Percentiles rank a stretch among this genome's conserved stretches.
Evolutionary conservation across 805 yeast genomes (phyloP).

Genomic region (Spencermartinsiella europaea): DNA sequence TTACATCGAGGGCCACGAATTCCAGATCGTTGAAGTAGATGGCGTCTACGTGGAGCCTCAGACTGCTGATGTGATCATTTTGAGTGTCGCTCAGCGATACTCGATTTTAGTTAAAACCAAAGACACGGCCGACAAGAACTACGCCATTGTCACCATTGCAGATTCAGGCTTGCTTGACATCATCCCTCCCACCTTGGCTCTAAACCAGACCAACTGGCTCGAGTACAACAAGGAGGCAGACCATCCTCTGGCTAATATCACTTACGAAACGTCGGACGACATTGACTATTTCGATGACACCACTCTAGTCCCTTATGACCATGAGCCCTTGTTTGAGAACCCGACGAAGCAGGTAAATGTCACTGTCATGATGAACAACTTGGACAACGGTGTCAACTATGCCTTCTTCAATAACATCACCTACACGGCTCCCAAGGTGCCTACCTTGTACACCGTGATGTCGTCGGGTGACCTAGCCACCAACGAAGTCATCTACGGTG

Average conservation of each 20-base stretch:
- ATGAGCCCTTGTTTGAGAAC: slow-evolving; percentile 52
- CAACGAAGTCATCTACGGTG: slow-evolving; percentile 67
- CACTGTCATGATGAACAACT: slow-evolving; percentile 76
- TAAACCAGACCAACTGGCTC: slow-evolving; percentile 74
- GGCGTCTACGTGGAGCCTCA: slow-evolving; percentile 80
- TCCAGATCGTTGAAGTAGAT: slow-evolving; percentile 87
- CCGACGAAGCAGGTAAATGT: slow-evolving; percentile 64
- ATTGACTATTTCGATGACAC: slow-evolving; percentile 67
- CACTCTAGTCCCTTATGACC: slow-evolving; percentile 58
- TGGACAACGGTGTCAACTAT: slow-evolving; percentile 82
- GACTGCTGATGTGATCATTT: slow-evolving; percentile 63
- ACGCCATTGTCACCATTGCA: slow-evolving; percentile 73
- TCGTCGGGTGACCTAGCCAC: slow-evolving; percentile 51
- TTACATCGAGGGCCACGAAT: slow-evolving; percentile 80
- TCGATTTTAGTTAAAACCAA: slow-evolving; percentile 74
- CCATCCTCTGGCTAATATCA: slow-evolving; percentile 37
- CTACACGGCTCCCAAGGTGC: slow-evolving; percentile 76
- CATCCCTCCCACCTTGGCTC: slow-evolving; percentile 55
- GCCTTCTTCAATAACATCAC: slow-evolving; percentile 94
- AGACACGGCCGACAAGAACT: slow-evolving; percentile 55
- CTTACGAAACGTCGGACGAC: slow-evolving; percentile 39
- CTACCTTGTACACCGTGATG: slow-evolving; percentile 74
- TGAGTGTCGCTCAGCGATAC: slow-evolving; percentile 91
- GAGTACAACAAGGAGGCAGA: slow-evolving; percentile 48
- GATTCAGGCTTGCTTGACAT: slow-evolving; percentile 82